Evolutionary conservation across 306 rosid species (phyloP).

Genomic region (Heteromeles arbutifolia): DNA sequence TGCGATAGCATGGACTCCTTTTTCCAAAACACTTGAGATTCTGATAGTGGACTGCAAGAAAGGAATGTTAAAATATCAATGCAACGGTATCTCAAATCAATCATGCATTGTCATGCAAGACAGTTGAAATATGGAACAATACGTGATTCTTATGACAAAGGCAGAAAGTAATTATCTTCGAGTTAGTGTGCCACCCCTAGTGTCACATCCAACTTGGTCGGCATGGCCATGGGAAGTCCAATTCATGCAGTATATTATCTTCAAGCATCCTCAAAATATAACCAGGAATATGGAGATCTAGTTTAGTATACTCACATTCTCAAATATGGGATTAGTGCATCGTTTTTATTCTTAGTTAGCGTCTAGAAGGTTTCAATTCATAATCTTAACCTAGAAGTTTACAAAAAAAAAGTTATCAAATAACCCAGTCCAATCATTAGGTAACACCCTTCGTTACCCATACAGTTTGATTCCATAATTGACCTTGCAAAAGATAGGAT

Average conservation of each 20-base stretch:
- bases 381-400: background rate
- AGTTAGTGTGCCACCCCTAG: background rate
- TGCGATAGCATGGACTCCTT: no score
- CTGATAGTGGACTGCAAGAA: no score
- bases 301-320: background rate
- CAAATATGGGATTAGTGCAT: background rate
- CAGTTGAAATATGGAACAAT: no score
- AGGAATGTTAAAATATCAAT: no score
- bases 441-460: background rate
- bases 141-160: background rate
- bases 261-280: background rate
- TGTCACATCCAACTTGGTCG: background rate
- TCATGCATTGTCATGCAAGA: no score
- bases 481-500: slow-evolving; percentile 8
- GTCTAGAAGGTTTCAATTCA: background rate
- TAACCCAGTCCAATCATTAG: background rate
- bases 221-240: background rate
- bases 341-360: background rate
- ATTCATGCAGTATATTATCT: background rate
- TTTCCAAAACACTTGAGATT: no score
- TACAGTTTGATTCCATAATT: slow-evolving; percentile 17
- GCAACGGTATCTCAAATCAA: no score
- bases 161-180: background rate
- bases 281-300: background rate
- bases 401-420: background rate